Evolutionary conservation across 805 yeast genomes (phyloP), one percentile per base, ranked within the genome.

Genomic region (Cyberlindnera maritima): DNA sequence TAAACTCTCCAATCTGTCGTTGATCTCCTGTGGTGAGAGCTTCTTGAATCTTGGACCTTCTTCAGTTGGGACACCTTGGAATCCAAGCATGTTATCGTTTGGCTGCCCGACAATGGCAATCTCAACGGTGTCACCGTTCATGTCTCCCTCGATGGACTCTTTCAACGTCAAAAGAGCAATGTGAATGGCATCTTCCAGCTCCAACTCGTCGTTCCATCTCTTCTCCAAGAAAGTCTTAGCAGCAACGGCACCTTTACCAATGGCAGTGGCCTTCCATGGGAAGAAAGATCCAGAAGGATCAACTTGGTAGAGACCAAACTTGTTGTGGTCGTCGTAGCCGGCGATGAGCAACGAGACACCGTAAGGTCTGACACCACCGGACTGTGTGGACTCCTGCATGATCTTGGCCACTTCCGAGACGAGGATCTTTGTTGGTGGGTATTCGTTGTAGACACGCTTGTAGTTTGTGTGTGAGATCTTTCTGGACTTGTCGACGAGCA

Each of bases 251-350:
- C 97, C 96, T 64, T 90, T 91, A 54, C 99, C 99, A 59, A 94
- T 94, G 20, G 99, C 98, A 3, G 99, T 92, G 33, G 99, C 99
- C 69, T 92, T 94, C 99, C 99, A 94, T 10, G 99, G 98, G 77
- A 88, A 94, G 67, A 85, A 94, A 35, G 97, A 83, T 10, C 99
- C 99, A 3, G 96, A 86, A 4, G 99, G 99, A 70, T 94, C 99
- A 40, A 94, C 96, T 70, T 94, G 99, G 67, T 94, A 94, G 50
- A 94, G 75, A 63, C 87, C 87, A 67, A 79, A 91, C 14, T 79
- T 75, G 58, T 77, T 81, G 48, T 75, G 75, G 32, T 85, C 89
- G 64, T 94, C 98, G 64, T 88, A 79, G 19, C 99, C 99, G 10
- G 97, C 99, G 17, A 94, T 90, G 47, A 94, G 74, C 47, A 94